Conservation (phyloP, 208 protist genomes). For the Trypanosoma melophagium region DNA sequence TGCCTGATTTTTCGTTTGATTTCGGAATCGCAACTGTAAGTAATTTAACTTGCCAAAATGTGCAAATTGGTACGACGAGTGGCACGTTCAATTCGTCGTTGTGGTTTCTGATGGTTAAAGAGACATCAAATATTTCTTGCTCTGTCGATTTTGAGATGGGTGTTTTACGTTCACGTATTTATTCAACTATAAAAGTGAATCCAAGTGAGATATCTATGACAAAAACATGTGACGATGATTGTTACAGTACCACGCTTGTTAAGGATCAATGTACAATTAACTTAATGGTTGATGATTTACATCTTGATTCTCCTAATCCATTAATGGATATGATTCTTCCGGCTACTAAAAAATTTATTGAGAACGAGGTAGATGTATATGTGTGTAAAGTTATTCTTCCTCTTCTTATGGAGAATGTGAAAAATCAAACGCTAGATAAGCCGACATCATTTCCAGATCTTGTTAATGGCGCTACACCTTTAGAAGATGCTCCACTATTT, state of each 20-base stretch:
- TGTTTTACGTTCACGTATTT: background rate
- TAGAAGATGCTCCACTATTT: slow-evolving; percentile 24
- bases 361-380: slow-evolving; percentile 8
- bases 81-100: slow-evolving; percentile 14
- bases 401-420: slow-evolving; percentile 9
- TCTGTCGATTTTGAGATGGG: slow-evolving; percentile 12
- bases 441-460: slow-evolving; percentile 16
- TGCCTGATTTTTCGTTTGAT: slow-evolving; percentile 30
- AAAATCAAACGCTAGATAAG: slow-evolving; percentile 27
- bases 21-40: slow-evolving; percentile 27
- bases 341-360: slow-evolving; percentile 14
- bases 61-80: slow-evolving; percentile 16
- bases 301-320: slow-evolving; percentile 22
- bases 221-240: background rate
- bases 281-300: slow-evolving; percentile 10
- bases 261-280: slow-evolving; percentile 26
- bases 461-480: slow-evolving; percentile 12
- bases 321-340: slow-evolving; percentile 25
- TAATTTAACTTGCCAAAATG: slow-evolving; percentile 39
- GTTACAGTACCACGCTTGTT: background rate
- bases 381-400: slow-evolving; percentile 32
- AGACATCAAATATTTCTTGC: slow-evolving; percentile 10
- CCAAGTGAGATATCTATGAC: slow-evolving; percentile 2
- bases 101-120: background rate
- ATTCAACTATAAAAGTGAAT: background rate